Evolutionary conservation across 352 stramenopile genomes (phyloP), one percentile per base, ranked within the genome.

Genomic region (Pythium biforme): DNA sequence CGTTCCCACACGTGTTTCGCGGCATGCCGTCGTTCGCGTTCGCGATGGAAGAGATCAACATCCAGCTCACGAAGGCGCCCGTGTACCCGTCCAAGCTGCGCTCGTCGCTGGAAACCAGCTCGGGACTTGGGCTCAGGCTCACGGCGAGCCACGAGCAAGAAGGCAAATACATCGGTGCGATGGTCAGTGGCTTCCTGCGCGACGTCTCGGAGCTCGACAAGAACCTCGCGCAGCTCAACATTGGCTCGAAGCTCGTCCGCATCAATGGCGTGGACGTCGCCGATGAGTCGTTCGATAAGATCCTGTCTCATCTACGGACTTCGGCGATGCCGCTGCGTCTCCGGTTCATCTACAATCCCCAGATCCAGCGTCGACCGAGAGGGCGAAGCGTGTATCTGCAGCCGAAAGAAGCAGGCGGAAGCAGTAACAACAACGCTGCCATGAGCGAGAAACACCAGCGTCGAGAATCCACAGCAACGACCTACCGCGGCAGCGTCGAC

Each of bases 11-110:
- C 47, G 72, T 78, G 23, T 89, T 90, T 64, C 62, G 68, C 23
- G 81, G 76, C 0, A 77, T 94, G 45, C 86, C 86, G 19, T 74
- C 72, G 12, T 94, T 94, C 53, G 86, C 86, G 8, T 77, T 89
- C 39, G 80, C 86, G 12, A 60, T 83, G 46, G 78, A 94, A 52
- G 79, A 94, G 58, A 55, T 89, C 41, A 89, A 92, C 40, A 68
- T 92, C 20, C 69, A 79, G 55, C 54, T 92, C 8, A 76, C 72
- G 12, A 71, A 72, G 15, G 61, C 72, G 11, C 77, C 79, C 8
- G 70, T 83, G 4, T 90, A 85, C 54, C 79, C 83, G 9, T 94
- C 85, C 5, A 88, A 86, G 58, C 50, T 91, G 23, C 79, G 76
- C 9, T 89, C 80, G 45, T 90, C 83, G 7, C 68, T 88, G 25